A percentile compares a stretch with the other conserved stretches of the same genome.
Evolutionary conservation across 768 basidiomycete species (phyloP).

Genomic region (Myochromella boudieri): DNA sequence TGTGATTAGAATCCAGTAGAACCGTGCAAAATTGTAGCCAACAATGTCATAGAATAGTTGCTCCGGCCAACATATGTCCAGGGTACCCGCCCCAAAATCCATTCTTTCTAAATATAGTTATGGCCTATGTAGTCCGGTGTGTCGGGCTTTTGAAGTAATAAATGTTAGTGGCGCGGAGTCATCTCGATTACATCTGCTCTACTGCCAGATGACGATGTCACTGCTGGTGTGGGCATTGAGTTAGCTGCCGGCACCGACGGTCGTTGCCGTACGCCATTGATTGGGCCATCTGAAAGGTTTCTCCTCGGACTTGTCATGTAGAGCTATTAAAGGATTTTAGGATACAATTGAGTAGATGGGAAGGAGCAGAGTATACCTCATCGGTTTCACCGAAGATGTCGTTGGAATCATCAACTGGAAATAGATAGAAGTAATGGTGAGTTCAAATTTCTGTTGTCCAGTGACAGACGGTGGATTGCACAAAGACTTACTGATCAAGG

Average conservation of each 20-base stretch:
- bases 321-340: constrained; percentile 19
- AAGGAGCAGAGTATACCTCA: constrained; percentile 24
- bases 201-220: constrained; percentile 12
- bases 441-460: background rate
- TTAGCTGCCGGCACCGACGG: constrained; percentile 5
- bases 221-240: constrained; percentile 15
- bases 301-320: constrained; percentile 16
- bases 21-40: too few species aligned
- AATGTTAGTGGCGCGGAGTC: constrained; percentile 24
- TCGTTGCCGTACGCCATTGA: constrained; percentile 4
- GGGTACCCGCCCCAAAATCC: too few species aligned
- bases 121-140: too few species aligned
- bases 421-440: background rate
- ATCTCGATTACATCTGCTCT: constrained; percentile 32
- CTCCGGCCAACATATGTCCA: too few species aligned
- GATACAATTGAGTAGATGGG: constrained; percentile 1
- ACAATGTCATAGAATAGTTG: too few species aligned
- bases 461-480: background rate
- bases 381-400: constrained; percentile 45
- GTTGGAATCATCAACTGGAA: constrained; percentile 34
- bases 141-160: too few species aligned
- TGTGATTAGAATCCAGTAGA: too few species aligned
- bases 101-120: too few species aligned
- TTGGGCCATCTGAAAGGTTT: constrained; percentile 3
- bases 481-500: constrained; percentile 44